Conservation (phyloP, 176 grass and related monocot species). For the Ensete glaucum region DNA sequence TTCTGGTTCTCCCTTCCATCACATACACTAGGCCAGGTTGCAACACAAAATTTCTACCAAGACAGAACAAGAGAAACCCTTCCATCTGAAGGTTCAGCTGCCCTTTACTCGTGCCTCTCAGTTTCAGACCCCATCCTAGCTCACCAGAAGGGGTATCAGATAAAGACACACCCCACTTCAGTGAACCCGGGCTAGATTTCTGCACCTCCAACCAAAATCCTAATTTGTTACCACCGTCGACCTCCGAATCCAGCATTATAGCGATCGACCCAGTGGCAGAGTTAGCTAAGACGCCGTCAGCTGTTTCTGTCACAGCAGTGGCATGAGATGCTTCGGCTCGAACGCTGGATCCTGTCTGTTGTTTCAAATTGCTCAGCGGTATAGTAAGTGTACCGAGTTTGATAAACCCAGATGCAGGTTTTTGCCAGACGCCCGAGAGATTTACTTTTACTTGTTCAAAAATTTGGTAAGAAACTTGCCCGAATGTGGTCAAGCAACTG, state of each 20-base stretch:
- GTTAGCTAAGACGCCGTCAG: background rate
- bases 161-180: conserved; percentile 27
- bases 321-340: background rate
- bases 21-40: conserved; percentile 31
- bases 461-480: conserved; percentile 27
- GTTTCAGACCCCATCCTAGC: conserved; percentile 31
- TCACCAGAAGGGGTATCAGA: conserved; percentile 24
- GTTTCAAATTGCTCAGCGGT: conserved; percentile 20
- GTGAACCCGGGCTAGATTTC: background rate
- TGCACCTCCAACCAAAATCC: conserved; percentile 28
- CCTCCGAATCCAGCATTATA: conserved; percentile 24
- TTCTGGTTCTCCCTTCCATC: conserved; percentile 10
- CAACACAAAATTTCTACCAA: conserved; percentile 27
- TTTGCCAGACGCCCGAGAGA: conserved; percentile 28
- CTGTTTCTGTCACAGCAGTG: background rate
- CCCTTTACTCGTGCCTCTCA: conserved; percentile 2
- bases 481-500: conserved; percentile 25
- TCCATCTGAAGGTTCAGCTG: conserved; percentile 28
- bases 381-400: conserved; percentile 26
- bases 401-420: conserved; percentile 6
- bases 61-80: conserved; percentile 29
- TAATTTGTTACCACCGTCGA: conserved; percentile 19
- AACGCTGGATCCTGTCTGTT: conserved; percentile 10
- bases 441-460: conserved; percentile 21
- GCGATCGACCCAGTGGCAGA: conserved; percentile 11